Evolutionary conservation across 768 basidiomycete genomes (phyloP).

Genomic region (Crepidotus variabilis): DNA sequence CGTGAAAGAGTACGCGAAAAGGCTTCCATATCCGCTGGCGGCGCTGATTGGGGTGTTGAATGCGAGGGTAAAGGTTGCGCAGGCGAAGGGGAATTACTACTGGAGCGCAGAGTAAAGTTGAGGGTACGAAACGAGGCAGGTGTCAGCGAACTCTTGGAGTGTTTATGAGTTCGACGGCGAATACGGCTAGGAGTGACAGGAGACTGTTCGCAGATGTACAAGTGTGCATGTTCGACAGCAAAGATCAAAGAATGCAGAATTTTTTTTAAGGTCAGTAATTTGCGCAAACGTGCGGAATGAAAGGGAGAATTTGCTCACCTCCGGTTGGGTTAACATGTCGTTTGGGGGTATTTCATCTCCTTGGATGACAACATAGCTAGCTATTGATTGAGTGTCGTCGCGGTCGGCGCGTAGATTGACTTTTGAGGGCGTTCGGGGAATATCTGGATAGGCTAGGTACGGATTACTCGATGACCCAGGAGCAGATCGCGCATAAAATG

Average conservation of each 20-base stretch:
- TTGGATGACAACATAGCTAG: constrained; percentile 47
- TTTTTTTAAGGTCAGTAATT: background rate
- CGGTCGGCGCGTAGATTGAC: constrained; percentile 6
- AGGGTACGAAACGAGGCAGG: constrained; percentile 37
- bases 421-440: constrained; percentile 16
- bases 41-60: constrained; percentile 29
- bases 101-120: constrained; percentile 41
- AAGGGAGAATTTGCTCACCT: background rate
- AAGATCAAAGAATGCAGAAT: constrained; percentile 5
- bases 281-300: background rate
- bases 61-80: background rate
- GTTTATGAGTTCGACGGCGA: constrained; percentile 26
- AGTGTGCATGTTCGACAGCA: background rate
- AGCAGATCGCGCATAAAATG: background rate
- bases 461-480: constrained; percentile 24
- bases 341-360: constrained; percentile 44
- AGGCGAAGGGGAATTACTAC: constrained; percentile 11
- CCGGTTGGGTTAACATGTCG: constrained; percentile 7
- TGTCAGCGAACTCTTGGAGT: constrained; percentile 30
- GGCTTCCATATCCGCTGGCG: constrained; percentile 25
- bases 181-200: constrained; percentile 29
- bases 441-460: constrained; percentile 40
- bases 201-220: constrained; percentile 17
- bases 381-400: constrained; percentile 29
- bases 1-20: constrained; percentile 35